Evolutionary conservation across 805 yeast species (phyloP), one percentile per base, ranked within the genome.

Genomic region (Candida tammaniensis): DNA sequence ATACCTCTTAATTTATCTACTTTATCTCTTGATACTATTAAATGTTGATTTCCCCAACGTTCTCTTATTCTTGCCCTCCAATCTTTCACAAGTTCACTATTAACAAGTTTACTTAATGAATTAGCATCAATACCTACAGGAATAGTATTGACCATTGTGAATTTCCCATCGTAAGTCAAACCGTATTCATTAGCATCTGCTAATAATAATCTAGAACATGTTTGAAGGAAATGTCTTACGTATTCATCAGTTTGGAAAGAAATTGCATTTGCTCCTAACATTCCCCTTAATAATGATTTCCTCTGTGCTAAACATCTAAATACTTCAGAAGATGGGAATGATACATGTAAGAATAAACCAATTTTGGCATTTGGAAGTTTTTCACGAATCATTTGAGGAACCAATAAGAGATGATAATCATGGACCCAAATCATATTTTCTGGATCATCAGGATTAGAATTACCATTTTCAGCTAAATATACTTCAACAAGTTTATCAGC

Each of bases 261-360:
- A 29, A 93, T 74, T 38, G 83, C 77, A 52, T 86, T 87, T 1
- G 98, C 88, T 9, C 96, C 98, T 19, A 93, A 64, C 62, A 91
- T 70, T 14, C 98, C 98, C 40, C 74, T 70, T 11, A 93, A 64
- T 10, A 93, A 69, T 9, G 74, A 74, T 31, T 77, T 79, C 49
- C 98, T 73, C 49, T 87, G 93, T 1, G 98, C 96, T 42, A 91
- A 74, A 50, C 97, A 89, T 44, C 98, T 72, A 61, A 89, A 93
- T 3, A 91, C 96, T 57, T 91, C 98, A 38, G 91, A 80, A 3
- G 96, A 85, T 7, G 98, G 98, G 65, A 91, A 91, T 1, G 98
- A 84, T 10, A 91, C 86, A 52, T 93, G 98, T 38, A 93, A 66
- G 59, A 88, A 93, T 48, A 89, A 84, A 0, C 96, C 97, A 47